Evolutionary conservation across 495 filamentous ascomycete species (phyloP).

Genomic region (Neurospora africana): DNA sequence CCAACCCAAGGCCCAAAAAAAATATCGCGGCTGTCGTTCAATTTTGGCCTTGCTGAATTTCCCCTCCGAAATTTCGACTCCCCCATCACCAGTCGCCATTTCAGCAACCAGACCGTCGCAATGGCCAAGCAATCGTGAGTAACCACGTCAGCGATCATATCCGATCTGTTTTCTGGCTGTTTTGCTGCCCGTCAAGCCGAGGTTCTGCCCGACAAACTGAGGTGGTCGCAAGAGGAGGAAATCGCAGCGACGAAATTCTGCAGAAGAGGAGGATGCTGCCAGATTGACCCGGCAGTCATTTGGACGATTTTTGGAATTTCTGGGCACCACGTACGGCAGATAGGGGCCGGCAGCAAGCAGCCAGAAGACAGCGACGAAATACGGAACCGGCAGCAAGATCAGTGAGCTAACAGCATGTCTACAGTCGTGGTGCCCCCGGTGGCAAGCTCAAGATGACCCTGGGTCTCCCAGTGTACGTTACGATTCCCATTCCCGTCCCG

Average conservation of each 20-base stretch:
- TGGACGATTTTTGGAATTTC: background rate
- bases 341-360: background rate
- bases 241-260: background rate
- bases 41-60: constrained; percentile 19
- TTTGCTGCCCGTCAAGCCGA: background rate
- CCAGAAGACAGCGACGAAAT: background rate
- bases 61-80: constrained; percentile 26
- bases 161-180: background rate
- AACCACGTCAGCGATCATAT: background rate
- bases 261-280: background rate
- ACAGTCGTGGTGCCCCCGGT: constrained; percentile 82
- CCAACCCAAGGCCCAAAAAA: constrained; percentile 16
- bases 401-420: constrained; percentile 13
- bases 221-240: constrained; percentile 3
- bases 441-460: constrained; percentile 99
- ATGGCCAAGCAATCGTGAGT: constrained; percentile 45
- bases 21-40: constrained; percentile 21
- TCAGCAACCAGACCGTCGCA: constrained; percentile 28
- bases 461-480: constrained; percentile 95
- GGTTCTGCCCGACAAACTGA: background rate
- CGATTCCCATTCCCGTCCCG: constrained; percentile 5
- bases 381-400: background rate
- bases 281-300: background rate
- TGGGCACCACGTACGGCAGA: background rate
- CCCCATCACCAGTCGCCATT: constrained; percentile 23